Base-by-base conservation (phyloP, 108 stramenopile genomes). In the Aurantiochytrium sp. region DNA sequence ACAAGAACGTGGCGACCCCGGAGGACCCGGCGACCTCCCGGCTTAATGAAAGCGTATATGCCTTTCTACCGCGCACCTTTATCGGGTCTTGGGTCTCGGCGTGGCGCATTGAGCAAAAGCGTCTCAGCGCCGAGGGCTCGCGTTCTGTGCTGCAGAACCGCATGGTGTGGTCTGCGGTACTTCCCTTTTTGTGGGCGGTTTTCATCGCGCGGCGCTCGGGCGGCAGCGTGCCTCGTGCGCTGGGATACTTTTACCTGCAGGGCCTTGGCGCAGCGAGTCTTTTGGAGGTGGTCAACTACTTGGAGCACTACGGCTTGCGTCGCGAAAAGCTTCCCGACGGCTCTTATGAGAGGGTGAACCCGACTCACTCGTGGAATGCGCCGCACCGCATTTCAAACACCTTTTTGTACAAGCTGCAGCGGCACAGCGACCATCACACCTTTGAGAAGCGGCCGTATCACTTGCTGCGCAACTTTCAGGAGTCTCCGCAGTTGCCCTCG, bases 321-420 rank as follows among this genome's bases (percentile, higher is more conserved):
- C 73, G 73, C 21, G 73, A 83, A n/a, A 83, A 83, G 73, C 73
- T 83, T 4, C 44, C 49, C 0, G 73, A 83, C 51, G 73, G 51
- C n/a, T 83, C 73, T 5, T 83, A 83, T n/a, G 73, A 83, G n/a
- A 47, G 16, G 49, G 73, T 83, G n/a, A 83, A 83, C 73, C 73
- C 73, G 0, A 47, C 49, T 0, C 73, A 83, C 51, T 83, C 73
- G 51, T 83, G 73, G 73, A 83, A 83, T 23, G 73, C 73, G 19
- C 73, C 73, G 51, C 73, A 83, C 28, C 73, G 49, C 23, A n/a
- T 83, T 23, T 83, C 73, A 5, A 83, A 83, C 28, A 10, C 73
- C 10, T 83, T 83, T 3, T 23, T 83, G 73, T 83, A 83, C 51
- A 83, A 83, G 28, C 28, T 83, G 51, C 73, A 83, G 51, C 73